These are phyloP conservation scores for Boletus tylopilopsis DNA, from an alignment of 768 basidiomycete genomes.

Conservation along the genomic window DNA sequence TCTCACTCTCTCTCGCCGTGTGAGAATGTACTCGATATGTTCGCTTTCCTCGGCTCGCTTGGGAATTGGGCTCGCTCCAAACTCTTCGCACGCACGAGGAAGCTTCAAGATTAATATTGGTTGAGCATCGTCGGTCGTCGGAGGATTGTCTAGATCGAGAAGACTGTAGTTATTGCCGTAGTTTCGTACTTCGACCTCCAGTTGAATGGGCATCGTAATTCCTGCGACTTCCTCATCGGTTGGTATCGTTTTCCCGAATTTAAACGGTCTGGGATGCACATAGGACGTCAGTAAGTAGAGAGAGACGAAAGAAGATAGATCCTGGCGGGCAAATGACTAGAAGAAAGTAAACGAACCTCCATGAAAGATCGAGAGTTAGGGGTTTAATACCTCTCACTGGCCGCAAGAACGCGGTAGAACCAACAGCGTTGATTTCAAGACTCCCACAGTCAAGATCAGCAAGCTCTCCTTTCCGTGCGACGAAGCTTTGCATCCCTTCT, in stretches of 20 bases:
- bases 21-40: conserved; percentile 23
- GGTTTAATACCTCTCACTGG: conserved; percentile 58
- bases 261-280: conserved; percentile 42
- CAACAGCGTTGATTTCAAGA: background rate
- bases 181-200: conserved; percentile 11
- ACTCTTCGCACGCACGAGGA: conserved; percentile 19
- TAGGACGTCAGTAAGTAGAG: background rate
- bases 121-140: conserved; percentile 11
- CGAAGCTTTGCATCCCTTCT: conserved; percentile 24
- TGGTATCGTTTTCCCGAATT: conserved; percentile 32
- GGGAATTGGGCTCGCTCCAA: conserved; percentile 27
- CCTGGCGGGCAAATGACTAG: background rate
- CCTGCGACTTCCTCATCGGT: conserved; percentile 30
- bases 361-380: conserved; percentile 58
- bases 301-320: background rate
- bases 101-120: background rate
- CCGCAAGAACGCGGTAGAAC: conserved; percentile 34
- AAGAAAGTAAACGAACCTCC: conserved; percentile 48
- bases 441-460: background rate
- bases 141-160: conserved; percentile 5
- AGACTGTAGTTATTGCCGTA: conserved; percentile 16
- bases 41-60: conserved; percentile 8
- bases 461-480: conserved; percentile 21
- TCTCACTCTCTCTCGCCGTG: conserved; percentile 22
- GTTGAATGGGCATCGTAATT: conserved; percentile 14